Evolutionary conservation across 139 green algal species (phyloP), one percentile per base, ranked within the genome.

Genomic region (Chlorella vulgaris): DNA sequence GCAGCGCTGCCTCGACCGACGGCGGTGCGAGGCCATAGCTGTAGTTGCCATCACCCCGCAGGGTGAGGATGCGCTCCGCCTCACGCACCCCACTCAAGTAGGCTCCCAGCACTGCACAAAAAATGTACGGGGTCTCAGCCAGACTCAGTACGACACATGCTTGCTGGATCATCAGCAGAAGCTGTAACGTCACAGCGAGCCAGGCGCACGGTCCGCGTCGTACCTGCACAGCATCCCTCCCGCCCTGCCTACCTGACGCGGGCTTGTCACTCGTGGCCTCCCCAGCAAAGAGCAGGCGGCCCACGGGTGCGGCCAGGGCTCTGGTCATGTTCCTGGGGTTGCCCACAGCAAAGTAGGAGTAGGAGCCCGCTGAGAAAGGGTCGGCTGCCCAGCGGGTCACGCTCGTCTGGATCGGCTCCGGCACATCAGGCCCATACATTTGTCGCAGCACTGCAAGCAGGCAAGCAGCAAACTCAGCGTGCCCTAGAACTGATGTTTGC

Each of bases 201-300:
- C n/a, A n/a, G n/a, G n/a, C n/a, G n/a, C n/a, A n/a, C n/a, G n/a
- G n/a, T n/a, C n/a, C n/a, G n/a, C n/a, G n/a, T n/a, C n/a, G n/a
- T n/a, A n/a, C n/a, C n/a, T n/a, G n/a, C n/a, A n/a, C n/a, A n/a
- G n/a, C n/a, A n/a, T n/a, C n/a, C n/a, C n/a, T 6, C n/a, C 42
- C 2, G 7, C 1, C 31, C 2, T 7, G 3, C 47, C 29, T 53
- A 55, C 51, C 73, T 29, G 91, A 95, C 63, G 91, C 91, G 4
- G 89, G 90, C 80, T 93, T 79, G 62, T 83, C 81, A 35, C 85
- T 91, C 26, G 92, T 90, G 73, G 91, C 90, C 81, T 96, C 92
- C 0, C 92, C 92, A 1, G 91, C 91, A 85, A 96, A 96, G 35
- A 91, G 81, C 22, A 95, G 21, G 4, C 87, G 58, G 24, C 81